Percentiles rank a stretch among this genome's conserved stretches.
Conservation (phyloP, 2,329 filamentous ascomycete genomes). For the Colletotrichum somersetense region DNA sequence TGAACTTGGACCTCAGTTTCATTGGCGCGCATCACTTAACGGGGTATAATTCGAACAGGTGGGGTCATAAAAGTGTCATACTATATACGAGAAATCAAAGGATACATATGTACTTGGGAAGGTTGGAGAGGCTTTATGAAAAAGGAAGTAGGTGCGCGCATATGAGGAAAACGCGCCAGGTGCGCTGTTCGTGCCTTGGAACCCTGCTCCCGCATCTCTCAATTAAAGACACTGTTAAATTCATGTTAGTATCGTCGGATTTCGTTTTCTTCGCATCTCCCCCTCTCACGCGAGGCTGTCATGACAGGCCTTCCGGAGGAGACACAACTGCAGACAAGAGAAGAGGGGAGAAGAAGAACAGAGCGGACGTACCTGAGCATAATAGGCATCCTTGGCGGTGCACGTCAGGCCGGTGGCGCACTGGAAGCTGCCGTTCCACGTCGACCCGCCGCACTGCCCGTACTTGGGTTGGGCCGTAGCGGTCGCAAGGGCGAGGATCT, state of each 20-base stretch:
- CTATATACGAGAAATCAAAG: neutral
- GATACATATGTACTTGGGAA: conserved; percentile 18
- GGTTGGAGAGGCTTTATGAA: neutral
- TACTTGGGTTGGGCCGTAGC: conserved; percentile 32
- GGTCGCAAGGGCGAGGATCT: conserved; percentile 42
- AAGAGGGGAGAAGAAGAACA: neutral
- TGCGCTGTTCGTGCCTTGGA: conserved; percentile 9
- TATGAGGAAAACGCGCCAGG: neutral
- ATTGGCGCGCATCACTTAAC: conserved; percentile 34
- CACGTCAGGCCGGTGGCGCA: conserved; percentile 42
- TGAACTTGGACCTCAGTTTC: neutral
- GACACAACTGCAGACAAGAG: neutral
- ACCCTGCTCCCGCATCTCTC: neutral
- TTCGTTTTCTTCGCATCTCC: neutral
- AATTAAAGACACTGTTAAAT: conserved; percentile 22
- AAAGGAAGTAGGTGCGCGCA: conserved; percentile 20
- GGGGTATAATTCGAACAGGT: neutral
- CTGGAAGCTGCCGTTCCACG: conserved; percentile 45
- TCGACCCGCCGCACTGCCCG: conserved; percentile 44
- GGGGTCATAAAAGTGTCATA: conserved; percentile 1
- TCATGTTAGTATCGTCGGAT: conserved; percentile 13
- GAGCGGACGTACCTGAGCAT: conserved; percentile 32
- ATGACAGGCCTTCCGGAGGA: neutral
- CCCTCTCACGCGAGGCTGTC: neutral
- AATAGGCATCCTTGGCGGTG: conserved; percentile 42